Evolutionary conservation across 73 alveolate genomes (phyloP).

Genomic region (Paramecium biaurelia): DNA sequence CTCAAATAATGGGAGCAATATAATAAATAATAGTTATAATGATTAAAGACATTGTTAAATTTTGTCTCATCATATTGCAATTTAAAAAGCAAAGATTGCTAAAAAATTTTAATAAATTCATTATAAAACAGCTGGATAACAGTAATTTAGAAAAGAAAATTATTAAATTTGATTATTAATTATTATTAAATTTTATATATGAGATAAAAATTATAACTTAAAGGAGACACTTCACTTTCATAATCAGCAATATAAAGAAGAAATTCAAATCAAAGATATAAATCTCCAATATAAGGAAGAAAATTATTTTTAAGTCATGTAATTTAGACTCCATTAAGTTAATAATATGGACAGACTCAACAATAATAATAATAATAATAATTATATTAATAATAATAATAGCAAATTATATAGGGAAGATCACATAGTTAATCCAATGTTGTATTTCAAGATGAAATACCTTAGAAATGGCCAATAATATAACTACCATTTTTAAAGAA

Average conservation of each 20-base stretch:
- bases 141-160: background rate
- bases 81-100: constrained; percentile 27
- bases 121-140: constrained; percentile 2
- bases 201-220: constrained; percentile 30
- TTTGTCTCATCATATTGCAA: constrained; percentile 38
- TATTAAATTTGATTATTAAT: background rate
- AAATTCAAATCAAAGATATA: background rate
- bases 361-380: background rate
- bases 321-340: background rate
- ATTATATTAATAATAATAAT: background rate
- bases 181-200: background rate
- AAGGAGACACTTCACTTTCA: background rate
- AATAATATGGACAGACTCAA: background rate
- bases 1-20: background rate
- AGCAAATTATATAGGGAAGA: background rate
- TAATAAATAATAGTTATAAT: background rate
- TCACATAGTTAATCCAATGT: constrained; percentile 12
- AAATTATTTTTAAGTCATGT: constrained; percentile 2
- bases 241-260: background rate
- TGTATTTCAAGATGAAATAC: background rate
- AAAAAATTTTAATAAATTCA: constrained; percentile 24
- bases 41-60: constrained; percentile 1
- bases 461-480: background rate
- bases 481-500: background rate
- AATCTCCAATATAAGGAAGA: background rate